phyloP scores from a whole-genome alignment of 495 filamentous ascomycete species.

The Tuber aestivum region DNA sequence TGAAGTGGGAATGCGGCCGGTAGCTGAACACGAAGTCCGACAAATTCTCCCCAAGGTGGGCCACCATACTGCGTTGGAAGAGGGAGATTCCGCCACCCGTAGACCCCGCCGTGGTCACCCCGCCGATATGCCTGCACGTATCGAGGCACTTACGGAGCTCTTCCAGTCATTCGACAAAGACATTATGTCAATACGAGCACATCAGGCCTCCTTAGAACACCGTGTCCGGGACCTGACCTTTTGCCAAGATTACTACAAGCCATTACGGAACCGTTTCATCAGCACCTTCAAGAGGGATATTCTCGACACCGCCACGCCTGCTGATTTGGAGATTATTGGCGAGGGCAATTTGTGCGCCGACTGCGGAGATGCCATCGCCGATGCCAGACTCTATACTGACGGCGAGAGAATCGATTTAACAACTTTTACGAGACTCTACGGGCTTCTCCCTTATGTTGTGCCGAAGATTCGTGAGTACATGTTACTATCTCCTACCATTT shows the following conservation, averaged over 20 bases:
- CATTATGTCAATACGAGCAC: too few relatives aligned
- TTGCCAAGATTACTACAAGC: slow-evolving; percentile 12
- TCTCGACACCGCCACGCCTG: background rate
- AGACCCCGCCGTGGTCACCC: too few relatives aligned
- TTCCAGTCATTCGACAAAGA: too few relatives aligned
- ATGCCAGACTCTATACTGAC: slow-evolving; percentile 6
- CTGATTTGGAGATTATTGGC: slow-evolving; percentile 4
- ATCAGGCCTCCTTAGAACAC: slow-evolving; percentile 18
- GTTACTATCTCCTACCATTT: too few relatives aligned
- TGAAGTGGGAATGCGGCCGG: too few relatives aligned
- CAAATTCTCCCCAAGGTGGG: too few relatives aligned
- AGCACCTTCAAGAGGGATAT: slow-evolving; percentile 16
- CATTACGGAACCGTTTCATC: slow-evolving; percentile 16
- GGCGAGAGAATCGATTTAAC: slow-evolving; percentile 9
- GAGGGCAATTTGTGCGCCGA: slow-evolving; percentile 7
- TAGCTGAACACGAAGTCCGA: too few relatives aligned
- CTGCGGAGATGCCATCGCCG: slow-evolving; percentile 11
- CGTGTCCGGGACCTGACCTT: slow-evolving; percentile 18
- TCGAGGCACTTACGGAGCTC: too few relatives aligned
- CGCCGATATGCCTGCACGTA: too few relatives aligned
- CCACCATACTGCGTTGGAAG: too few relatives aligned
- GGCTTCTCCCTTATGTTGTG: slow-evolving; percentile 4
- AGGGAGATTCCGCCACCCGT: too few relatives aligned
- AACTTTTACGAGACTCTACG: slow-evolving; percentile 9
- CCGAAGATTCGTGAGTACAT: slow-evolving; percentile 19